These are phyloP conservation scores for Amaranthus hypochondriacus DNA, from an alignment of 148 eudicot species.

Conservation along the genomic window DNA sequence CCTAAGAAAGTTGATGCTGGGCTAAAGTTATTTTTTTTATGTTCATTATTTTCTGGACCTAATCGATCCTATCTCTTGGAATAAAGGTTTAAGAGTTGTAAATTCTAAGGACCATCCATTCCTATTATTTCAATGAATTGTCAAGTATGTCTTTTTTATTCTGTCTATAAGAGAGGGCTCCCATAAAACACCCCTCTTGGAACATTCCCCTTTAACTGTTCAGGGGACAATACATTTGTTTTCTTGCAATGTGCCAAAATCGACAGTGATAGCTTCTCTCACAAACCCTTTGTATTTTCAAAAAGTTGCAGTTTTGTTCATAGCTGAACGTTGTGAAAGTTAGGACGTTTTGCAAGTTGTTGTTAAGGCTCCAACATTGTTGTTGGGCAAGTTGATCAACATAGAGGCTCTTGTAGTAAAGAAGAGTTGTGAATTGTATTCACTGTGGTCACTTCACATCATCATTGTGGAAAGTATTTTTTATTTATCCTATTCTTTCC, in stretches of 20 bases:
- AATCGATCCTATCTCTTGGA: too few relatives aligned
- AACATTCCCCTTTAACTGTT: not conserved
- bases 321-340: not conserved
- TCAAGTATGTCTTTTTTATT: not conserved
- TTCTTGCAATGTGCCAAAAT: not conserved
- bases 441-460: not conserved
- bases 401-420: not conserved
- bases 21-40: not conserved
- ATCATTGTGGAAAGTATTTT: too few relatives aligned
- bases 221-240: not conserved
- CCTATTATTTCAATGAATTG: not conserved
- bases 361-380: too few relatives aligned
- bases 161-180: not conserved
- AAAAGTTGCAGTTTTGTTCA: not conserved
- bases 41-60: not conserved
- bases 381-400: not conserved
- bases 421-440: not conserved
- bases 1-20: not conserved
- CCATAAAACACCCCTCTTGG: not conserved
- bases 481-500: slow-evolving; percentile 9
- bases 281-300: not conserved
- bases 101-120: too few relatives aligned
- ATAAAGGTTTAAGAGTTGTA: too few relatives aligned
- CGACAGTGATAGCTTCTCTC: not conserved
- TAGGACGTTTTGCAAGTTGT: not conserved